Percentiles rank a stretch among this genome's conserved stretches.
Evolutionary conservation across 2,329 filamentous ascomycete species (phyloP).

Genomic region (Trichoderma citrinoviride): DNA sequence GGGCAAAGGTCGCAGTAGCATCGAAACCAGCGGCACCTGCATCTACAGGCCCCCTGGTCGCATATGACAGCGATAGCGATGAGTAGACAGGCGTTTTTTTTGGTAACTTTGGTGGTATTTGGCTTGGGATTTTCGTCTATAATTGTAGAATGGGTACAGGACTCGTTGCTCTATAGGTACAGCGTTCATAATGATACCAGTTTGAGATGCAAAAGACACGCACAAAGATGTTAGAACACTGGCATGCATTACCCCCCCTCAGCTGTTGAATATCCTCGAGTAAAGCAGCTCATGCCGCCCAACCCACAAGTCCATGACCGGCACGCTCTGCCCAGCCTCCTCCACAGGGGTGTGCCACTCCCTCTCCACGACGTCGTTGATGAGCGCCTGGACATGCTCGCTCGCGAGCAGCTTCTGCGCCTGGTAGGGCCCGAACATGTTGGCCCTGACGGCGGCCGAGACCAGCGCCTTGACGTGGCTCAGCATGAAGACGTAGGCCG

Average conservation of each 20-base stretch:
- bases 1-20: constrained; percentile 52
- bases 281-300: constrained; percentile 80
- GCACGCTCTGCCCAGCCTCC: constrained; percentile 71
- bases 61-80: constrained; percentile 88
- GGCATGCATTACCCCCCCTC: not conserved
- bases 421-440: constrained; percentile 77
- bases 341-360: constrained; percentile 60
- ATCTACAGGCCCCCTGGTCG: constrained; percentile 71
- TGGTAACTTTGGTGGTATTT: constrained; percentile 19
- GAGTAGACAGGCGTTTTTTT: constrained; percentile 43
- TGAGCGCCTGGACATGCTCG: constrained; percentile 53
- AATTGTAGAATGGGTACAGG: constrained; percentile 26
- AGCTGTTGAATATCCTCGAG: constrained; percentile 85
- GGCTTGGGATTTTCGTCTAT: constrained; percentile 19
- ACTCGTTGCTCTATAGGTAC: constrained; percentile 21
- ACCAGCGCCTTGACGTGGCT: constrained; percentile 73
- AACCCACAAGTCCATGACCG: constrained; percentile 78
- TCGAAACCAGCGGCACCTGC: constrained; percentile 53
- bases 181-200: constrained; percentile 35
- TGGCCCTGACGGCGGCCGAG: constrained; percentile 73
- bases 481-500: constrained; percentile 73
- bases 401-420: constrained; percentile 71
- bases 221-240: not conserved
- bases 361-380: constrained; percentile 56
- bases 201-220: constrained; percentile 13